Evolutionary conservation across 805 yeast genomes (phyloP).

Genomic region (Phaffomyces antillensis): DNA sequence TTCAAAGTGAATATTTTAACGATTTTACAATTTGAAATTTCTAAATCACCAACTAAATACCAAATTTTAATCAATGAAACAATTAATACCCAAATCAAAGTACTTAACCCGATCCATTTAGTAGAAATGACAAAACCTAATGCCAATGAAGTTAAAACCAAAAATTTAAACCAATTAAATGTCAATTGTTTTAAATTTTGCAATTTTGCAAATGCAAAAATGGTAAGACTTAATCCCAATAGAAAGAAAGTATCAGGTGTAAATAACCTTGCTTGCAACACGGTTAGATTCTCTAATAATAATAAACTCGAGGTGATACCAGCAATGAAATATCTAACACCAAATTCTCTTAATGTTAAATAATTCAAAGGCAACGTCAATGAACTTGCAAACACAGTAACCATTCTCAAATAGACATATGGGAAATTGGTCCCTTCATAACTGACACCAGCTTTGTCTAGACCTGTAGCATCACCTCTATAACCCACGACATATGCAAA

Average conservation of each 20-base stretch:
- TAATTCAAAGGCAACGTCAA: constrained; percentile 45
- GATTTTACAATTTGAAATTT: constrained; percentile 32
- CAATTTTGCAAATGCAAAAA: constrained; percentile 44
- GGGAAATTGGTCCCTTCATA: constrained; percentile 28
- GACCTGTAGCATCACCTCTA: constrained; percentile 29
- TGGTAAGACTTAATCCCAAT: constrained; percentile 38
- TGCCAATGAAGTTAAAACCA: constrained; percentile 40
- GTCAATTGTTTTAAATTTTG: constrained; percentile 39
- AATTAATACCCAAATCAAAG: constrained; percentile 55
- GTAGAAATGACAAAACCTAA: constrained; percentile 54
- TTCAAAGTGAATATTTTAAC: constrained; percentile 35
- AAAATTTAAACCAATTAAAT: constrained; percentile 43
- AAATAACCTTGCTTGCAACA: constrained; percentile 49
- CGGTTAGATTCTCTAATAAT: constrained; percentile 54
- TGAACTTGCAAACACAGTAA: constrained; percentile 51
- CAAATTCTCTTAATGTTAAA: constrained; percentile 46
- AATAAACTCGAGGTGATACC: constrained; percentile 44
- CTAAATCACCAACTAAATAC: constrained; percentile 63
- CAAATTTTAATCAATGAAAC: constrained; percentile 45
- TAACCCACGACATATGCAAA: constrained; percentile 47
- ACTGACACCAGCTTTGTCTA: constrained; percentile 13
- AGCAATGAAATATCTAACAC: constrained; percentile 45
- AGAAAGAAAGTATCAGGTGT: constrained; percentile 39
- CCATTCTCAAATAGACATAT: constrained; percentile 47
- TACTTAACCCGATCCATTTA: constrained; percentile 66